These are phyloP conservation scores for Sporothrix globosa DNA, from an alignment of 2,329 filamentous ascomycete species.

Conservation along the genomic window DNA sequence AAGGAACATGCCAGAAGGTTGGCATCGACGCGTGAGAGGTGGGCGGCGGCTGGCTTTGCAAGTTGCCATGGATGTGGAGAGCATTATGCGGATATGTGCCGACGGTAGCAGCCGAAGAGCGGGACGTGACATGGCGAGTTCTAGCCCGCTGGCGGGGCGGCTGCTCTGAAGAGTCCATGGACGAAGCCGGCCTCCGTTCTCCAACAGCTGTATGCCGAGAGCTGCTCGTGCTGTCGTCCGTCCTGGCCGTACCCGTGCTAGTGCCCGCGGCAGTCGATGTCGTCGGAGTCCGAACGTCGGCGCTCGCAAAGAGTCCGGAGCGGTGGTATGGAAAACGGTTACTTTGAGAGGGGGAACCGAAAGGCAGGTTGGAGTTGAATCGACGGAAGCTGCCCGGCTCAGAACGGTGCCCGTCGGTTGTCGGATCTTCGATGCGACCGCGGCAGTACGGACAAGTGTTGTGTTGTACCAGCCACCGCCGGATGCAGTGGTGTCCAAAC, in stretches of 20 bases:
- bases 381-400: too few relatives aligned
- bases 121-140: background rate
- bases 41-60: background rate
- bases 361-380: too few relatives aligned
- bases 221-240: background rate
- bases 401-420: too few relatives aligned
- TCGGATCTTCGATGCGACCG: slow-evolving; percentile 34
- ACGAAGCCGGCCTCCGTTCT: slow-evolving; percentile 37
- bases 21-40: background rate
- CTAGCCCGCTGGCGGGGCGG: slow-evolving; percentile 34
- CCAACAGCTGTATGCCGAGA: slow-evolving; percentile 33
- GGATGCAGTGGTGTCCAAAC: slow-evolving; percentile 67
- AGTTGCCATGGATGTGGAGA: background rate
- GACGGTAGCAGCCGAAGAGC: background rate
- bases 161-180: slow-evolving; percentile 37
- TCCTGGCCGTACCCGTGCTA: background rate
- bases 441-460: slow-evolving; percentile 68
- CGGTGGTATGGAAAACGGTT: background rate
- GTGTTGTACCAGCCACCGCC: slow-evolving; percentile 66
- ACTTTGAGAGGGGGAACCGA: too few relatives aligned
- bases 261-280: background rate
- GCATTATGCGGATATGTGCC: background rate
- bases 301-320: background rate
- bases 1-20: too few relatives aligned
- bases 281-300: background rate